Percentiles rank a stretch among this genome's conserved stretches.
Evolutionary conservation across 2,329 filamentous ascomycete species (phyloP).

Genomic region (Trichoderma lentiforme): DNA sequence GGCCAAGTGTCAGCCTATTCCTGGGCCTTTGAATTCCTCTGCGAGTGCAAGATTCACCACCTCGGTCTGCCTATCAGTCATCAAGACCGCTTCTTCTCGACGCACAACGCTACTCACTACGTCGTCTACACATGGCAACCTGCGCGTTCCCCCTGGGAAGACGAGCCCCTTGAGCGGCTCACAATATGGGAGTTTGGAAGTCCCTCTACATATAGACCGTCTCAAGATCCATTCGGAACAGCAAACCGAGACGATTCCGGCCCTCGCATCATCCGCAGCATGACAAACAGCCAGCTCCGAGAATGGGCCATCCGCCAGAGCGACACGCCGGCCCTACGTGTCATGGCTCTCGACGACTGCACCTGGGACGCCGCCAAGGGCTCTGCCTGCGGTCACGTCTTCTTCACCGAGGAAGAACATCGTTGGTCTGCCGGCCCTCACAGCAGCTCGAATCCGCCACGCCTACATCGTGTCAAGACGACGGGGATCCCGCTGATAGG

Average conservation of each 20-base stretch:
- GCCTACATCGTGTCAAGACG: constrained; percentile 44
- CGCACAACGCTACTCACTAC: constrained; percentile 58
- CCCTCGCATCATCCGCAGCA: constrained; percentile 46
- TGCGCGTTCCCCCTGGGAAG: constrained; percentile 53
- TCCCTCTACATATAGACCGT: constrained; percentile 47
- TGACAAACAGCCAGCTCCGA: constrained; percentile 50
- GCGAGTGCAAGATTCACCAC: constrained; percentile 60
- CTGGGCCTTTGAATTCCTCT: constrained; percentile 49
- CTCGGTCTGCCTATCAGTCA: constrained; percentile 52
- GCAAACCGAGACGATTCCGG: constrained; percentile 32
- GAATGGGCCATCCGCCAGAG: constrained; percentile 53
- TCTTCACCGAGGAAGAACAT: constrained; percentile 56
- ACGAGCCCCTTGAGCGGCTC: constrained; percentile 55
- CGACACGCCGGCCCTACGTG: constrained; percentile 46
- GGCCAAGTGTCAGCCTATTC: neutral
- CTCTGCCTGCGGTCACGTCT: constrained; percentile 39
- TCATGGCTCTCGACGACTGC: constrained; percentile 46
- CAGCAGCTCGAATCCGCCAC: constrained; percentile 37
- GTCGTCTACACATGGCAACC: constrained; percentile 61
- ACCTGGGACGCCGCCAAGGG: constrained; percentile 35
- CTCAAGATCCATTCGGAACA: constrained; percentile 44
- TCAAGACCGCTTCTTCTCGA: constrained; percentile 60
- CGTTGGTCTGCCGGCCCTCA: constrained; percentile 47
- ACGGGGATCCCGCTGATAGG: constrained; percentile 53
- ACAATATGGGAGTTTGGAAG: constrained; percentile 58